Base-by-base conservation (phyloP, 164 flowering plant species). In the Kingdonia uniflora region DNA sequence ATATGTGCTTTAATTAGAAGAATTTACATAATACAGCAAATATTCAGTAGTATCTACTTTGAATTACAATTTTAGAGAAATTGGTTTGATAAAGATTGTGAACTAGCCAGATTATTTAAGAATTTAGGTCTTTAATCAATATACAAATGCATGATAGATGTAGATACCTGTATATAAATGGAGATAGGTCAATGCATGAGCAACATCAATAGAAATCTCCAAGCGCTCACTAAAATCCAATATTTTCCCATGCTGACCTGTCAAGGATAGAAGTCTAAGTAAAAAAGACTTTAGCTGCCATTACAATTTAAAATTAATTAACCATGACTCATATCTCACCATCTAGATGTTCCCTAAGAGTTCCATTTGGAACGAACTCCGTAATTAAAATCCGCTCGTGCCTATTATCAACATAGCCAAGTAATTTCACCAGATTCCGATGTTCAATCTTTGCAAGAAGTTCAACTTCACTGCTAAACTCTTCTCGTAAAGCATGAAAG, bases 291-390 rank as follows among this genome's bases (percentile, higher is more conserved):
- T 51, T 6, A 50, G 24, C 25, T 21, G 6, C 29, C 16, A 57
- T 24, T 41, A 35, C 14, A 22, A 22, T 46, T 25, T 5, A 25
- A 67, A 76, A 33, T 29, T 8, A 20, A 33, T 20, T n/a, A 62
- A 38, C 42, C n/a, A 1, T 16, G 41, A n/a, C 29, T 17, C 55
- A 17, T 26, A 57, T 51, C 77, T 79, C 74, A 89, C 99, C 99
- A 74, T 94, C 99, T 49, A 94, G 76, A 77, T 94, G 97, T 51
- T 86, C 88, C 66, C 99, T 78, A 15, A 94, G 92, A 56, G 95
- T 86, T 44, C 96, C 96, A 68, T 89, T 89, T 38, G 95, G 72
- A 26, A 94, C 80, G 71, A 73, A 87, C 67, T 94, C 99, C 24
- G 95, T 86, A 39, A 94, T 84, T 35, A 94, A 68, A 56, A 94